These are phyloP conservation scores for Orbilia oligospora DNA, from an alignment of 2,329 filamentous ascomycete genomes.

Conservation along the genomic window DNA sequence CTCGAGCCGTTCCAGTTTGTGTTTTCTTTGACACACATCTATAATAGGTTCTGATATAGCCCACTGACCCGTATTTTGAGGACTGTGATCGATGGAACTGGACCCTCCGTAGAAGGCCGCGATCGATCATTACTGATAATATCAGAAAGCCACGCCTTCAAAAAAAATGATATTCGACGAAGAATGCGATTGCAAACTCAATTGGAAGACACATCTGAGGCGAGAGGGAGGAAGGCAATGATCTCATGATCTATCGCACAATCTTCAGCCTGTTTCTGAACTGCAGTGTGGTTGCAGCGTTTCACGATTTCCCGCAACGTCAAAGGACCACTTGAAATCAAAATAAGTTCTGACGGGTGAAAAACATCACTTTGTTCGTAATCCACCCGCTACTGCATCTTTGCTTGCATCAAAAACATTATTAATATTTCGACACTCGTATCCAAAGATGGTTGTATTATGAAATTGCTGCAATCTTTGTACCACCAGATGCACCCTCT, in stretches of 20 bases:
- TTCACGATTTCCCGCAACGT: constrained; percentile 48
- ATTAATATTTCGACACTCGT: too few species aligned
- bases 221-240: background rate
- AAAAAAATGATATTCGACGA: background rate
- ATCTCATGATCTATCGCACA: constrained; percentile 6
- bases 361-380: constrained; percentile 44
- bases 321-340: background rate
- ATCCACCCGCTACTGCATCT: too few species aligned
- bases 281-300: constrained; percentile 32
- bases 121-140: background rate
- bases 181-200: background rate
- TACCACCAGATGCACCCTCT: constrained; percentile 12
- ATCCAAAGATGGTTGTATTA: constrained; percentile 18
- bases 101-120: background rate
- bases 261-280: constrained; percentile 16
- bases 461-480: constrained; percentile 8
- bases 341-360: too few species aligned
- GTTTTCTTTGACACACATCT: constrained; percentile 44
- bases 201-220: background rate
- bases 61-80: constrained; percentile 1
- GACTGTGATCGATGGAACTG: background rate
- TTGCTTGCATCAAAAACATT: too few species aligned
- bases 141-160: background rate
- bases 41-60: constrained; percentile 32
- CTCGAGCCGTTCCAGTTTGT: constrained; percentile 48